Percentiles rank a stretch among this genome's conserved stretches.
phyloP scores from a whole-genome alignment of 345 rosid genomes.

The Salix purpurea region DNA sequence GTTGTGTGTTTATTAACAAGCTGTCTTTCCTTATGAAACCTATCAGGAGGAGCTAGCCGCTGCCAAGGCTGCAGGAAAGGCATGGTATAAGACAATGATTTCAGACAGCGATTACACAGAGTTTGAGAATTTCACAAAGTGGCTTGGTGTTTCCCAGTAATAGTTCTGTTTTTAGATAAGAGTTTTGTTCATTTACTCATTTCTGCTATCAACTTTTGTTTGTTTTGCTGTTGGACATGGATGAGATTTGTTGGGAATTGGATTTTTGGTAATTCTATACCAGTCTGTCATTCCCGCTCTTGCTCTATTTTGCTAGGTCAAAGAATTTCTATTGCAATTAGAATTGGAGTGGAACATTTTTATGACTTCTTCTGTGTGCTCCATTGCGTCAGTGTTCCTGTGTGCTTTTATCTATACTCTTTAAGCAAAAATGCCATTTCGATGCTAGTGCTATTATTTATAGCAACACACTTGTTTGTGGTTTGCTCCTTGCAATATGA shows the following conservation, averaged over 20 bases:
- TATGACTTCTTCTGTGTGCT: background rate
- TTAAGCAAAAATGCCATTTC: too few species aligned
- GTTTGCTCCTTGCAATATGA: too few species aligned
- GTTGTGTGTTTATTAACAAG: background rate
- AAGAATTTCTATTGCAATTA: background rate
- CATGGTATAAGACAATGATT: slow-evolving; percentile 91
- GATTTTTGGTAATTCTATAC: background rate
- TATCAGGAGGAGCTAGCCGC: slow-evolving; percentile 77
- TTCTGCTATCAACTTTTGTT: background rate
- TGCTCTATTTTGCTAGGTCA: background rate
- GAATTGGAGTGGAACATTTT: background rate
- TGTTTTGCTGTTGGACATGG: background rate
- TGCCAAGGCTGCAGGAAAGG: slow-evolving; percentile 76
- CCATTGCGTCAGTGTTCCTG: background rate
- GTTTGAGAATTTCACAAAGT: slow-evolving; percentile 79
- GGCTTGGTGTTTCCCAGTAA: slow-evolving; percentile 75
- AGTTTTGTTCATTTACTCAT: background rate
- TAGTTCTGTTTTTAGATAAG: slow-evolving; percentile 1
- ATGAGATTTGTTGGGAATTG: background rate
- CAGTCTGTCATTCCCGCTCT: background rate
- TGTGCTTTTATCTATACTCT: background rate
- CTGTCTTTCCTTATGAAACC: background rate
- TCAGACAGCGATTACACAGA: slow-evolving; percentile 88
- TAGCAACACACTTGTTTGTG: too few species aligned
- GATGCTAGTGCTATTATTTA: too few species aligned